Evolutionary conservation across 768 basidiomycete genomes (phyloP).

Genomic region (Phanerochaete sordida): DNA sequence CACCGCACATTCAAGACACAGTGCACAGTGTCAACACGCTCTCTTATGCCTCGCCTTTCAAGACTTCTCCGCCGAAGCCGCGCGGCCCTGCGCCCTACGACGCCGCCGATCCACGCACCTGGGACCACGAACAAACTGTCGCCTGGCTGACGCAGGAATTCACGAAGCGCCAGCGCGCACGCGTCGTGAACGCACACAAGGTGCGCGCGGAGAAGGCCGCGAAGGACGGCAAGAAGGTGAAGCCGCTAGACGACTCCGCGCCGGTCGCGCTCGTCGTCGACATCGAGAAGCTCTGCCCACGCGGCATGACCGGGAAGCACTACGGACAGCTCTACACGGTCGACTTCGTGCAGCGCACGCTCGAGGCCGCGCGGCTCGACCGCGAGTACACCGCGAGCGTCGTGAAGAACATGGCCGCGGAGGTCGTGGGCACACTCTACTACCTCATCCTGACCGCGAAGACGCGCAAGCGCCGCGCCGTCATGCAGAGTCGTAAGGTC

Average conservation of each 20-base stretch:
- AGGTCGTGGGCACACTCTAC: constrained; percentile 23
- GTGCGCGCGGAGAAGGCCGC: constrained; percentile 4
- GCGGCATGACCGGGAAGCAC: constrained; percentile 26
- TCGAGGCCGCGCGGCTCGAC: constrained; percentile 16
- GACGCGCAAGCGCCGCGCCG: constrained; percentile 26
- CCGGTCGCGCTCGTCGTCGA: constrained; percentile 23
- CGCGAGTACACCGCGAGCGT: constrained; percentile 13
- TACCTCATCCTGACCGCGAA: constrained; percentile 31
- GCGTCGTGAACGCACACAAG: neutral
- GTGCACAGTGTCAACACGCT: constrained; percentile 31
- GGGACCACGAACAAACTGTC: constrained; percentile 27
- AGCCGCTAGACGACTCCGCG: neutral
- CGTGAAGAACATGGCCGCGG: constrained; percentile 19
- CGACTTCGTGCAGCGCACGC: constrained; percentile 28
- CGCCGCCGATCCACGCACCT: constrained; percentile 30
- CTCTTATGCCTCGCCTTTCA: constrained; percentile 33
- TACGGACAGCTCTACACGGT: constrained; percentile 27
- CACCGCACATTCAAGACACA: constrained; percentile 33
- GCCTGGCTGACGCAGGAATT: constrained; percentile 28
- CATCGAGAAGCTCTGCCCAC: constrained; percentile 26
- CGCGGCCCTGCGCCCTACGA: constrained; percentile 30
- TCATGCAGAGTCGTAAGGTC: constrained; percentile 33
- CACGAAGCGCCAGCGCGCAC: constrained; percentile 10
- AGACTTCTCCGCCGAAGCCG: constrained; percentile 26
- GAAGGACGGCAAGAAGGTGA: constrained; percentile 10